A percentile compares a stretch with the other conserved stretches of the same genome.
Evolutionary conservation across 2,329 filamentous ascomycete species (phyloP).

Genomic region (Trematosphaeria pertusa): DNA sequence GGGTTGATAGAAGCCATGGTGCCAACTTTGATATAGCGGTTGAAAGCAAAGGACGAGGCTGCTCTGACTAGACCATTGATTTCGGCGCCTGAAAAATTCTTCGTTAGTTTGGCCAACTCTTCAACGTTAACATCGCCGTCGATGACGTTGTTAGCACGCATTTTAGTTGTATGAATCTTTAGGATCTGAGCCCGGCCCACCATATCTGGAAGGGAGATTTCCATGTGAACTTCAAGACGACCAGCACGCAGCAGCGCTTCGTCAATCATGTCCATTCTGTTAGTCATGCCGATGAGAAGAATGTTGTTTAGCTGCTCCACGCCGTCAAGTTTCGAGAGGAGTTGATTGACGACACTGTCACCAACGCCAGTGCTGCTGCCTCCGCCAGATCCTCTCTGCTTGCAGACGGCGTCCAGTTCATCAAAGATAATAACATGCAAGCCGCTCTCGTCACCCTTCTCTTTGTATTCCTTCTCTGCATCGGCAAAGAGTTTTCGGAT

Average conservation of each 20-base stretch:
- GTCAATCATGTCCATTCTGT: slow-evolving; percentile 99
- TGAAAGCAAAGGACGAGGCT: slow-evolving; percentile 90
- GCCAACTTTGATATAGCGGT: slow-evolving; percentile 87
- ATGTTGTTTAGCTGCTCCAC: slow-evolving; percentile 98
- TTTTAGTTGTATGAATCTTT: slow-evolving; percentile 86
- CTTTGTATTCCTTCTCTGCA: slow-evolving; percentile 97
- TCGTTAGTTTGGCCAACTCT: slow-evolving; percentile 81
- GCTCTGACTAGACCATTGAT: slow-evolving; percentile 90
- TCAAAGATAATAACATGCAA: slow-evolving; percentile 99
- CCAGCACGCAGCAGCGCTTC: slow-evolving; percentile 91
- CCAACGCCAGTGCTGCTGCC: slow-evolving; percentile 95
- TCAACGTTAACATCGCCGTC: slow-evolving; percentile 76
- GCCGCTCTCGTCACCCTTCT: slow-evolving; percentile 92
- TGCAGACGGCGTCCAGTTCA: slow-evolving; percentile 96
- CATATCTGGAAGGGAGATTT: slow-evolving; percentile 93
- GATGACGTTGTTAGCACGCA: slow-evolving; percentile 76
- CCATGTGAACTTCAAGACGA: slow-evolving; percentile 94
- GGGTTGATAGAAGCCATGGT: slow-evolving; percentile 81
- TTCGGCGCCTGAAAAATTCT: slow-evolving; percentile 97
- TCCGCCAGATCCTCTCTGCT: slow-evolving; percentile 93
- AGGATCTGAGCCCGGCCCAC: slow-evolving; percentile 86
- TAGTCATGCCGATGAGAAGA: slow-evolving; percentile 97
- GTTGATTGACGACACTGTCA: slow-evolving; percentile 96
- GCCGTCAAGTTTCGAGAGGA: slow-evolving; percentile 90
- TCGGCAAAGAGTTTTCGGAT: slow-evolving; percentile 96